Evolutionary conservation across 495 filamentous ascomycete species (phyloP).

Genomic region (Wilcoxina mikolae): DNA sequence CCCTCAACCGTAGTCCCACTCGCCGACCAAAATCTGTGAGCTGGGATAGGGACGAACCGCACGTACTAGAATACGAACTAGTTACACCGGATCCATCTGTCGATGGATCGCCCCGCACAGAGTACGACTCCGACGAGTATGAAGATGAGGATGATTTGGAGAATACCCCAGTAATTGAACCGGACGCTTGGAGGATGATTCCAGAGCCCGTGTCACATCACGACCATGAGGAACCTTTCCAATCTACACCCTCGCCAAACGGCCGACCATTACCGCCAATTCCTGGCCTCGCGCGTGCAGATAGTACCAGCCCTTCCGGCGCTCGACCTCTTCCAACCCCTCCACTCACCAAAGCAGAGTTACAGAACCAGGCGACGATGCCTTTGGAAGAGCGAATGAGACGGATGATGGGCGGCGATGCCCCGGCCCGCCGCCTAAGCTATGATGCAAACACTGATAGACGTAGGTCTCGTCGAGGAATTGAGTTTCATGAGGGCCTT

Average conservation of each 20-base stretch:
- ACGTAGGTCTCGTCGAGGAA: background rate
- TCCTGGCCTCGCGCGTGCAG: constrained; percentile 32
- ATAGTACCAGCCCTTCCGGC: constrained; percentile 34
- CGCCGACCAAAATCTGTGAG: constrained; percentile 91
- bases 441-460: background rate
- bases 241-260: constrained; percentile 27
- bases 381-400: constrained; percentile 27
- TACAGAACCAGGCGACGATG: constrained; percentile 30
- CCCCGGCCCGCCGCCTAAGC: background rate
- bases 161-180: constrained; percentile 90
- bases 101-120: constrained; percentile 76
- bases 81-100: constrained; percentile 83
- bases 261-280: constrained; percentile 26
- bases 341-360: constrained; percentile 29
- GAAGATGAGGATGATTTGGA: constrained; percentile 79
- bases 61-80: constrained; percentile 96
- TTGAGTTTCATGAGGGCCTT: constrained; percentile 21
- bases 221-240: constrained; percentile 53
- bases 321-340: constrained; percentile 34
- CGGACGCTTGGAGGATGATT: constrained; percentile 86
- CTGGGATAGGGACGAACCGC: constrained; percentile 83
- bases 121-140: constrained; percentile 66
- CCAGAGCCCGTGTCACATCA: constrained; percentile 37
- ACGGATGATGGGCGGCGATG: constrained; percentile 3
- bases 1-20: constrained; percentile 48